A percentile compares a stretch with the other conserved stretches of the same genome.
Conservation (phyloP, 2,329 filamentous ascomycete genomes). For the Colletotrichum simmondsii region DNA sequence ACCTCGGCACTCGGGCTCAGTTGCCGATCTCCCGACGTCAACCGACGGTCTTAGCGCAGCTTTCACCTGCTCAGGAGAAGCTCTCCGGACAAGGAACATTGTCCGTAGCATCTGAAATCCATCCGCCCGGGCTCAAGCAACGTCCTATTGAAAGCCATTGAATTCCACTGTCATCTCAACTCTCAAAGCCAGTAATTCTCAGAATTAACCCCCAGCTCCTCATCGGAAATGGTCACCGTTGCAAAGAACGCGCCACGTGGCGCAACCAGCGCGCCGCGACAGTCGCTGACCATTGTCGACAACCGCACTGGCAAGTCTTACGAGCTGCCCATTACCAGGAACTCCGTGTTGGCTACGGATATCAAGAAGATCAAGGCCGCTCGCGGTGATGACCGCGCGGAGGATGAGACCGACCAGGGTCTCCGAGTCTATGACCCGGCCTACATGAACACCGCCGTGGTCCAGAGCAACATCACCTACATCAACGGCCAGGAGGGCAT, state of each 20-base stretch:
- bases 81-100: neutral
- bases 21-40: slow-evolving; percentile 32
- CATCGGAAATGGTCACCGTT: slow-evolving; percentile 17
- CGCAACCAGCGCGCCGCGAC: slow-evolving; percentile 35
- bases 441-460: slow-evolving; percentile 64
- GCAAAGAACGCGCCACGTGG: slow-evolving; percentile 29
- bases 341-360: slow-evolving; percentile 60
- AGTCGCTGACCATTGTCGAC: slow-evolving; percentile 56
- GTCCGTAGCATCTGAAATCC: slow-evolving; percentile 9
- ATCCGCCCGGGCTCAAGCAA: neutral
- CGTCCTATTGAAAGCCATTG: slow-evolving; percentile 22
- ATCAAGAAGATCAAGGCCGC: slow-evolving; percentile 61
- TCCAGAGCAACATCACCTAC: slow-evolving; percentile 61
- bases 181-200: neutral
- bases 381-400: slow-evolving; percentile 47
- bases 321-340: slow-evolving; percentile 60
- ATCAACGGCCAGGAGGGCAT: slow-evolving; percentile 64
- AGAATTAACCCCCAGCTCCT: too few relatives aligned
- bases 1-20: slow-evolving; percentile 32
- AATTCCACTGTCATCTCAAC: slow-evolving; percentile 7
- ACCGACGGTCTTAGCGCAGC: slow-evolving; percentile 14
- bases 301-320: slow-evolving; percentile 61
- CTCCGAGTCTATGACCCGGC: slow-evolving; percentile 63
- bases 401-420: slow-evolving; percentile 60
- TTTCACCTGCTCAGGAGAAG: slow-evolving; percentile 24